Evolutionary conservation across 352 stramenopile species (phyloP), one percentile per base, ranked within the genome.

Genomic region (Globisporangium rhizosaccharum): DNA sequence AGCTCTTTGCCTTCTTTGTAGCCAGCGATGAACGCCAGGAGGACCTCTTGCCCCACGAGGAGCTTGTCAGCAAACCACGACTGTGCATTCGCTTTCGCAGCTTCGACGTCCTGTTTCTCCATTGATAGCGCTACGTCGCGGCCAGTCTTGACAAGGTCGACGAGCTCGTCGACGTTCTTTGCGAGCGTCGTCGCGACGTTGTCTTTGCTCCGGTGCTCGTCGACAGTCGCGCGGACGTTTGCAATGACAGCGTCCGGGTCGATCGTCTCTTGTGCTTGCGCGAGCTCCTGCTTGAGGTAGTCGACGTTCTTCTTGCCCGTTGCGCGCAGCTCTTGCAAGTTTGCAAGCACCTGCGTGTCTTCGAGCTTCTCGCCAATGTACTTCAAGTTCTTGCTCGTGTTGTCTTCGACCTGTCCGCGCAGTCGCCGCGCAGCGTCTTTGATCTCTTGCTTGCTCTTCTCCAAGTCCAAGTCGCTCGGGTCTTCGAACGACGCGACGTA

Each of bases 11-110:
- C 85, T 42, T 85, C 76, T 7, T 75, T 71, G 70, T 95, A 95
- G 12, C 85, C 85, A 1, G 86, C 72, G 60, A 95, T 91, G 51
- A 93, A 95, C 37, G 81, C 79, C 71, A 88, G 70, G 30, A 95
- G 67, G 65, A 92, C 85, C 9, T 73, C 75, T 62, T 92, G 83
- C 18, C 80, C 85, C 26, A 95, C 83, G 56, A 88, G 67, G 57
- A 95, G 70, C 53, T 95, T 95, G 71, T 95, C 85, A 2, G 80
- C 79, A 20, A 91, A 72, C 85, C 85, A 95, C 56, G 75, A 85
- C 62, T 95, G 82, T 39, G 71, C 70, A 1, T 84, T 81, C 3
- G 44, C 49, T 63, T 90, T 90, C 26, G 87, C 68, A 0, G 60
- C 67, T 0, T 92, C 74, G 0, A 95, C 53, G 39, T 95, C 83